These are phyloP conservation scores for Fraxinus baroniana DNA, from an alignment of 305 asterid species.

Conservation along the genomic window DNA sequence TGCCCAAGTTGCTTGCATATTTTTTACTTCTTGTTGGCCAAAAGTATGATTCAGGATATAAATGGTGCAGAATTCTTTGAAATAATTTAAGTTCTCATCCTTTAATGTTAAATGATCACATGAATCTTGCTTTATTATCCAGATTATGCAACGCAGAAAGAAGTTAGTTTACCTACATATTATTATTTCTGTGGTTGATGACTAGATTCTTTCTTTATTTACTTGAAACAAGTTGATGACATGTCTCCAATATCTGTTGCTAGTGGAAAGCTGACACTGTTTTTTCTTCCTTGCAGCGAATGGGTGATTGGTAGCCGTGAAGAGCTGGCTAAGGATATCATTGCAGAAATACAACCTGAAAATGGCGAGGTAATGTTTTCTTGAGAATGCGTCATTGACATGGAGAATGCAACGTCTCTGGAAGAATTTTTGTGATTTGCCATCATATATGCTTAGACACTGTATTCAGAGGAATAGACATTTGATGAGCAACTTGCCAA, in stretches of 20 bases:
- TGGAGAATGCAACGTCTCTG: constrained; percentile 8
- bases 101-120: background rate
- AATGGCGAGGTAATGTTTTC: constrained; percentile 84
- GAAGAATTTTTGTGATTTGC: background rate
- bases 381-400: background rate
- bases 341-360: constrained; percentile 89
- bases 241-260: background rate
- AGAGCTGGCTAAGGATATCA: constrained; percentile 83
- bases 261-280: background rate
- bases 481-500: constrained; percentile 9
- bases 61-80: background rate
- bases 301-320: constrained; percentile 99
- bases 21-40: background rate
- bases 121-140: background rate
- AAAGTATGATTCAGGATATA: background rate
- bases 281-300: constrained; percentile 59
- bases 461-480: constrained; percentile 9
- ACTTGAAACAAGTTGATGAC: background rate
- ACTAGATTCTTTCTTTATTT: background rate
- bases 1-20: background rate
- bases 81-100: background rate
- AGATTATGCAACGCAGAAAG: background rate
- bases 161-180: background rate
- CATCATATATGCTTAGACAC: constrained; percentile 7
- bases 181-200: background rate